Conservation (phyloP, 2,329 filamentous ascomycete species). For the Sclerotinia sclerotiorum region DNA sequence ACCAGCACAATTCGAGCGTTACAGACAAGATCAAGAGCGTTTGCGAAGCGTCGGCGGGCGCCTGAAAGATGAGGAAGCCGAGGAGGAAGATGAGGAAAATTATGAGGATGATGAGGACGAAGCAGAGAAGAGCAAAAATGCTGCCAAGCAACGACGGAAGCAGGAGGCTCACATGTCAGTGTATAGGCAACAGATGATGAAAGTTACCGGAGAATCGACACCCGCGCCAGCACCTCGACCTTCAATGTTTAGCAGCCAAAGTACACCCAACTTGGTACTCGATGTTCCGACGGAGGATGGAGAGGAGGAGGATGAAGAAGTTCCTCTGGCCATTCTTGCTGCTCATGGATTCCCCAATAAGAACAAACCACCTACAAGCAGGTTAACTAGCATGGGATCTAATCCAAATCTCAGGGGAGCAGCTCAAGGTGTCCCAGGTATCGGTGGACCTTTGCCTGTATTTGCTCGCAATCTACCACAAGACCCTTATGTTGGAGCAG, state of each 20-base stretch:
- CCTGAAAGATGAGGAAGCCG: slow-evolving; percentile 55
- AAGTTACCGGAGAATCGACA: slow-evolving; percentile 76
- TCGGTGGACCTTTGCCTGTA: slow-evolving; percentile 58
- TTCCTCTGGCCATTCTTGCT: slow-evolving; percentile 81
- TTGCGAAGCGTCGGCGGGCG: slow-evolving; percentile 48
- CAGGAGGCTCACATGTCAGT: slow-evolving; percentile 89
- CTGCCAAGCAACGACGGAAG: slow-evolving; percentile 75
- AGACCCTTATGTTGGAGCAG: slow-evolving; percentile 81
- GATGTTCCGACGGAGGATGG: slow-evolving; percentile 47
- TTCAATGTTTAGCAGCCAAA: slow-evolving; percentile 55
- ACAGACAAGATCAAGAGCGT: slow-evolving; percentile 72
- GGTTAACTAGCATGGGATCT: slow-evolving; percentile 53
- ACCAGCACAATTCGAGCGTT: slow-evolving; percentile 80
- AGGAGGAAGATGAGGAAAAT: slow-evolving; percentile 59
- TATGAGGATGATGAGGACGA: slow-evolving; percentile 80
- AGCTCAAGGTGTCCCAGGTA: slow-evolving; percentile 56
- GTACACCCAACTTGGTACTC: slow-evolving; percentile 57
- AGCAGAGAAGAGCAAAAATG: slow-evolving; percentile 68
- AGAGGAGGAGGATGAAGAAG: slow-evolving; percentile 81
- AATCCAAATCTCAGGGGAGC: slow-evolving; percentile 68
- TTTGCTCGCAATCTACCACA: slow-evolving; percentile 81
- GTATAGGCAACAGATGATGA: slow-evolving; percentile 95
- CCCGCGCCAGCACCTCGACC: slow-evolving; percentile 48
- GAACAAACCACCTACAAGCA: slow-evolving; percentile 69
- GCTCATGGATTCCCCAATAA: slow-evolving; percentile 86